Percentiles rank a stretch among this genome's conserved stretches.
These are phyloP conservation scores for Cyphellophora europaea DNA, from an alignment of 2,329 filamentous ascomycete genomes.

Conservation along the genomic window DNA sequence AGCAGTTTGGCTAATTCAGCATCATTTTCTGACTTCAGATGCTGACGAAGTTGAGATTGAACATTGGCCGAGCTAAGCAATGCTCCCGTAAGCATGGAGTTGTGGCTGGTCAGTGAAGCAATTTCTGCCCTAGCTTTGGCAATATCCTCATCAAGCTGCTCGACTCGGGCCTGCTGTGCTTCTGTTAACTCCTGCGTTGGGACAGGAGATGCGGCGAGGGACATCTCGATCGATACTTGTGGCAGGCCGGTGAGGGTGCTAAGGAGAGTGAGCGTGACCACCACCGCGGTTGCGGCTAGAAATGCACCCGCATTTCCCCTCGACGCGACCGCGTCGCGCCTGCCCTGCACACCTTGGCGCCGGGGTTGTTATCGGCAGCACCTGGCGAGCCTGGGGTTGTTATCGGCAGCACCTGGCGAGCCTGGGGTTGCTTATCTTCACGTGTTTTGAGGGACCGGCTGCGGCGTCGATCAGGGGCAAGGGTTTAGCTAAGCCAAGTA, in stretches of 20 bases:
- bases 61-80: conserved; percentile 30
- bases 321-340: too few relatives aligned
- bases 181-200: not conserved
- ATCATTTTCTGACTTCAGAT: conserved; percentile 8
- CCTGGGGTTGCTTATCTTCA: too few relatives aligned
- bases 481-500: too few relatives aligned
- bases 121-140: conserved; percentile 31
- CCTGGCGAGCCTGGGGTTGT: too few relatives aligned
- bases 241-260: not conserved
- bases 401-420: too few relatives aligned
- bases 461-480: too few relatives aligned
- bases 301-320: too few relatives aligned
- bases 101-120: conserved; percentile 27
- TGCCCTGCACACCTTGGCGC: too few relatives aligned
- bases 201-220: conserved; percentile 7
- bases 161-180: not conserved
- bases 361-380: too few relatives aligned
- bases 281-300: not conserved
- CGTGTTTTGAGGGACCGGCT: too few relatives aligned
- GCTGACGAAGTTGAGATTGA: conserved; percentile 22
- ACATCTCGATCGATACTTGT: conserved; percentile 4
- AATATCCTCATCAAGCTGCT: conserved; percentile 31
- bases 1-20: conserved; percentile 25
- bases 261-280: not conserved
- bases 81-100: conserved; percentile 30